Evolutionary conservation across 768 basidiomycete genomes (phyloP).

Genomic region (Calocybe cyanea): DNA sequence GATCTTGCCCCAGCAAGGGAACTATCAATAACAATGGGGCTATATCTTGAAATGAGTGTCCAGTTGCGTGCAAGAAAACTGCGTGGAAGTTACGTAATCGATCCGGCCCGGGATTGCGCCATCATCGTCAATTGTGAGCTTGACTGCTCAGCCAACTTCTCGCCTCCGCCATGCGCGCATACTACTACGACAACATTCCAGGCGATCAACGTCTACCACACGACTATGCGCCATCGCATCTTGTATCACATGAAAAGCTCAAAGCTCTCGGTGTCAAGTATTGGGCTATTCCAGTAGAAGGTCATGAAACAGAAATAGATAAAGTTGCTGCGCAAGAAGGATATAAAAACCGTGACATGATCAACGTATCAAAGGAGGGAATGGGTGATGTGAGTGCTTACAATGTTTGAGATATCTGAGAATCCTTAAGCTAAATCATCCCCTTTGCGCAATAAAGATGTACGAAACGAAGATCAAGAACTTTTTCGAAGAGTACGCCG

Average conservation of each 20-base stretch:
- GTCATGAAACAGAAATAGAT: constrained; percentile 54
- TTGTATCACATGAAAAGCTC: constrained; percentile 50
- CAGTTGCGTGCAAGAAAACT: no score
- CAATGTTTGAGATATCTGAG: no score
- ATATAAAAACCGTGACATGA: constrained; percentile 83
- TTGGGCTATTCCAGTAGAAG: constrained; percentile 64
- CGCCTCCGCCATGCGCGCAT: constrained; percentile 58
- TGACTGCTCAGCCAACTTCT: no score
- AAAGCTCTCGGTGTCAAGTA: constrained; percentile 57
- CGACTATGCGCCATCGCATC: constrained; percentile 57
- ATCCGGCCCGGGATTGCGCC: no score
- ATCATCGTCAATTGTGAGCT: no score
- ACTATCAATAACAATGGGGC: no score
- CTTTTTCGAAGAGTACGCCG: constrained; percentile 80
- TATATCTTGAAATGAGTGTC: no score
- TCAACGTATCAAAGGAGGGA: constrained; percentile 73
- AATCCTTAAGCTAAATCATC: neutral
- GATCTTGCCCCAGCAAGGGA: no score
- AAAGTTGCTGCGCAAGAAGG: constrained; percentile 59
- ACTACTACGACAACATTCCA: constrained; percentile 69
- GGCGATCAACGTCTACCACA: constrained; percentile 83
- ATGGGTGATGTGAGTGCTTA: constrained; percentile 61
- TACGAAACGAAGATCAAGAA: constrained; percentile 81
- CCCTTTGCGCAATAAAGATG: constrained; percentile 20
- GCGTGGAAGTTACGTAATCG: no score